Conservation (phyloP, 306 rosid species). For the Malus orientalis region DNA sequence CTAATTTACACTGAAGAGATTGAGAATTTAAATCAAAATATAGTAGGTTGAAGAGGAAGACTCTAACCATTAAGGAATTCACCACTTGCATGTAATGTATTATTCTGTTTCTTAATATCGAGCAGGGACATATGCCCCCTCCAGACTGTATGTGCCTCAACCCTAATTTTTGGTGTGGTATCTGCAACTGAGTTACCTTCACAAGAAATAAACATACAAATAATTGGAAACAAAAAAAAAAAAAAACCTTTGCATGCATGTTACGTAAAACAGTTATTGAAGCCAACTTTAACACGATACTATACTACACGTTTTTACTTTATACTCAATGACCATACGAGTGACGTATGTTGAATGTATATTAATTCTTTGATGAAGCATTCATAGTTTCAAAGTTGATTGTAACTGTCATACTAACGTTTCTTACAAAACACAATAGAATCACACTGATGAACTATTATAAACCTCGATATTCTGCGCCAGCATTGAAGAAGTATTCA, state of each 20-base stretch:
- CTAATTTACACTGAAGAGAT: no score
- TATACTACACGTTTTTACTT: no score
- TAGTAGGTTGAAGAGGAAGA: no score
- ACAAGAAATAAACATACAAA: no score
- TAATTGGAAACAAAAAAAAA: neutral
- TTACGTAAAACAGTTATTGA: neutral
- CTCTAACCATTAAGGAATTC: neutral
- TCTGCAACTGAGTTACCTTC: no score
- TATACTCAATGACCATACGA: neutral
- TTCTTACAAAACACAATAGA: no score
- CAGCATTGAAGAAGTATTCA: neutral
- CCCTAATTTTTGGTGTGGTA: no score
- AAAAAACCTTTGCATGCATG: neutral
- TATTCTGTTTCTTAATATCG: no score
- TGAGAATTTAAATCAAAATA: neutral
- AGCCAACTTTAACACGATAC: neutral
- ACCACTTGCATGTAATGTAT: neutral
- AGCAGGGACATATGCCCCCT: no score
- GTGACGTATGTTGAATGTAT: neutral
- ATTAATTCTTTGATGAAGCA: neutral
- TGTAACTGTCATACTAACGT: no score
- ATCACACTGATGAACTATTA: neutral
- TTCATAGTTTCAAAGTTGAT: neutral
- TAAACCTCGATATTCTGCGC: no score
- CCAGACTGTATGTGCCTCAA: no score